A percentile compares a stretch with the other conserved stretches of the same genome.
These are phyloP conservation scores for Colletotrichum sp. DNA, from an alignment of 2,329 filamentous ascomycete genomes.

Conservation along the genomic window DNA sequence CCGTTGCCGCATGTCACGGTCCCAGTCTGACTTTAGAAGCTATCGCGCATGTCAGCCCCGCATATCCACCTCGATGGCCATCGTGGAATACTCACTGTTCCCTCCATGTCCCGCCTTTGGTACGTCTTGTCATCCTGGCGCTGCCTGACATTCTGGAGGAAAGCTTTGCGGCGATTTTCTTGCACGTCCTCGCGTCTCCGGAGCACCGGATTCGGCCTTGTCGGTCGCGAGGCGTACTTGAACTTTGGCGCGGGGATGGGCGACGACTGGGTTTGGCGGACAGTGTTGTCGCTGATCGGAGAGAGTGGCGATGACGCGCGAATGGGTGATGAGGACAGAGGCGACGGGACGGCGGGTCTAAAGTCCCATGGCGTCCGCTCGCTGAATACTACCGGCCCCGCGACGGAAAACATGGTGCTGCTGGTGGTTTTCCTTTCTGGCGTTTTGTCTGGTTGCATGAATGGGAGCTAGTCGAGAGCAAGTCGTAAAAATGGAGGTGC, in stretches of 20 bases:
- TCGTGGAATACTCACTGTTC: conserved; percentile 47
- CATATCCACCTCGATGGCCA: too few relatives aligned
- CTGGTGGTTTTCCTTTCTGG: conserved; percentile 10
- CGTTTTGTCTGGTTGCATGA: conserved; percentile 39
- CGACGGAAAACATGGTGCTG: conserved; percentile 45
- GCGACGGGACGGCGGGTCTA: conserved; percentile 57
- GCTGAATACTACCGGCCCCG: conserved; percentile 44
- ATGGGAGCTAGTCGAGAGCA: not conserved
- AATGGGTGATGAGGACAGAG: conserved; percentile 64
- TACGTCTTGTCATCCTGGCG: conserved; percentile 65
- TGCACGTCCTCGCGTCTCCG: conserved; percentile 66
- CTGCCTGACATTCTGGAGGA: conserved; percentile 70
- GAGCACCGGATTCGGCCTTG: conserved; percentile 68
- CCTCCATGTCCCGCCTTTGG: conserved; percentile 67
- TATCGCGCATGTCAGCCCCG: not conserved
- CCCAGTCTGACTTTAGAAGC: conserved; percentile 41
- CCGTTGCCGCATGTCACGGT: conserved; percentile 34
- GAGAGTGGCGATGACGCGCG: conserved; percentile 56
- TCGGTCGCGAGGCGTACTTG: conserved; percentile 58
- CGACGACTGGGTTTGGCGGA: conserved; percentile 50
- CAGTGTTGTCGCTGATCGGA: conserved; percentile 45
- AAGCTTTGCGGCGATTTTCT: conserved; percentile 69
- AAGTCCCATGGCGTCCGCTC: conserved; percentile 45
- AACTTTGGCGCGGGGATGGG: conserved; percentile 45
- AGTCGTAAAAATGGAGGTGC: not conserved